Evolutionary conservation across 108 stramenopile genomes (phyloP), one percentile per base, ranked within the genome.

Genomic region (Cyclotella atomus): DNA sequence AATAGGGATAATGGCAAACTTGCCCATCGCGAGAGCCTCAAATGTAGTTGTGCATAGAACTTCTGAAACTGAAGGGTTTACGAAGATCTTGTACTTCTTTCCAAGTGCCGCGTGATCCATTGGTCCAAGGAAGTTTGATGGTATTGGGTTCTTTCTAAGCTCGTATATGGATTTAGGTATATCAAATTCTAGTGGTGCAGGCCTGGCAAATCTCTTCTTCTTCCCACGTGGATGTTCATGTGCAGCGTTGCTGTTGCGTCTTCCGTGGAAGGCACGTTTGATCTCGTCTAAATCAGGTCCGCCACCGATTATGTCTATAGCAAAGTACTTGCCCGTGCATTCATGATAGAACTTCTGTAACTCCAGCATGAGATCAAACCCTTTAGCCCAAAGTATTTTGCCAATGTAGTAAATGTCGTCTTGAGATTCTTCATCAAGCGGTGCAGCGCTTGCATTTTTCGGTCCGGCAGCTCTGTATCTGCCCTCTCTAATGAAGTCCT

Each of bases 311-410:
- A 92, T 77, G 71, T 95, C 91, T 24, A 92, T 82, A 0, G 72
- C 28, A 81, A 94, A 88, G 55, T 91, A 88, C 30, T 82, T 60
- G 6, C 88, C 89, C 19, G 88, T 81, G 47, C 76, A 70, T 65
- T 86, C 74, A 45, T 78, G 70, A 68, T 89, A 89, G 59, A 89
- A 91, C 5, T 92, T 84, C 77, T 90, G 61, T 43, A 92, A 75
- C 16, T 92, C 87, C n/a, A 92, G 64, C 65, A 96, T 71, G 1
- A 82, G 29, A 29, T 88, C 89, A 53, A 94, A 82, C 7, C 95
- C 95, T 67, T 96, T 96, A 12, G 93, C 85, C 93, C 91, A 94
- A 0, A 94, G 59, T 4, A 92, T 67, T 64, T 96, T 96, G 19
- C 93, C 95, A 73, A 96, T 88, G 68, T 89, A 96, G 64, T 96